Base-by-base conservation (phyloP, 805 yeast species). In the Candida caryicola region DNA sequence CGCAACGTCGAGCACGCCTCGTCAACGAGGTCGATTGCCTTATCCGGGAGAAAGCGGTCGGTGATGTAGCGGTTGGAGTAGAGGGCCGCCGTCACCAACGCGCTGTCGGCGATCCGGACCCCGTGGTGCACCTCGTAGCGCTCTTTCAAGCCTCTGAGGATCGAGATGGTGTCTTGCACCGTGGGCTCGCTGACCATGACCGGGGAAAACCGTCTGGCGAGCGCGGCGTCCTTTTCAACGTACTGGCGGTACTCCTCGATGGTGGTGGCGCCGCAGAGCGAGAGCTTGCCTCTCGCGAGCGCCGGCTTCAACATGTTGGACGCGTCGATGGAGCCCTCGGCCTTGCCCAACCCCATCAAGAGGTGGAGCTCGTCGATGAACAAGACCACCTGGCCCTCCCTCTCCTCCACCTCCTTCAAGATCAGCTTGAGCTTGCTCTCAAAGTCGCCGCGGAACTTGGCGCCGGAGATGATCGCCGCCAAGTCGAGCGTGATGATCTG, bases 71-170 rank as follows among this genome's bases (percentile, higher is more conserved):
- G 74, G 55, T 88, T 86, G 33, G 95, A 81, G 55, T 90, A 78
- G 5, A 86, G 81, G 0, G 96, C 96, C 9, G 98, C 96, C 0
- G 96, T 85, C 2, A 91, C 97, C 39, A 91, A 70, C 0, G 99
- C 96, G 34, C 89, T 77, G 57, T 91, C 99, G 3, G 91, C 77
- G 42, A 91, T 87, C 46, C 96, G 77, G 5, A 91, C 99, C 65
- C 99, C 99, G 55, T 91, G 99, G 54, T 91, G 99, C 2, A 91
- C 96, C 57, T 91, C 99, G 59, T 91, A 91, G 45, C 85, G 76
- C 55, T 91, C 98, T 59, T 91, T 90, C 53, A 91, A 73, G 3
- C 99, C 99, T 55, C 99, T 78, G 42, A 93, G 69, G 43, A 91
- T 91, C 18, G 95, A 83, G 38, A 91, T 88, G 0, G 97, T 83